Evolutionary conservation across 495 filamentous ascomycete species (phyloP).

Genomic region (Apodospora peruviana): DNA sequence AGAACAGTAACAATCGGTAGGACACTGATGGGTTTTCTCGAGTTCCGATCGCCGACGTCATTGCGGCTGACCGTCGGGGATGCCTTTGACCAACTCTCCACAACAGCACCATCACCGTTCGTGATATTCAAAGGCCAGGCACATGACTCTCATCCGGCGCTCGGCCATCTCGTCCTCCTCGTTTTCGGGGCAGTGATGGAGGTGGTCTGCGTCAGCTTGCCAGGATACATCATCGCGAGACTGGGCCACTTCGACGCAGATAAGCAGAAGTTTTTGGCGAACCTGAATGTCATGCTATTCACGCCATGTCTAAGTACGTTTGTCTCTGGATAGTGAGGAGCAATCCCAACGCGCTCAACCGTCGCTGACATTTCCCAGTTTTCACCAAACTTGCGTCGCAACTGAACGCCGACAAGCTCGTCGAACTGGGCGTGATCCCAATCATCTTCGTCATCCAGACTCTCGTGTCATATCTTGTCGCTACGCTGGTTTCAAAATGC

Average conservation of each 20-base stretch:
- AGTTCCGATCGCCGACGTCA: constrained; percentile 56
- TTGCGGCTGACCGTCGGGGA: constrained; percentile 45
- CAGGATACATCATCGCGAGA: constrained; percentile 88
- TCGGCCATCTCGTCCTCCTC: constrained; percentile 72
- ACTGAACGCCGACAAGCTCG: constrained; percentile 81
- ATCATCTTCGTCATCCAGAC: constrained; percentile 88
- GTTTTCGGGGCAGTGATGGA: constrained; percentile 96
- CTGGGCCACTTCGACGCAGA: constrained; percentile 90
- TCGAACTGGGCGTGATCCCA: constrained; percentile 87
- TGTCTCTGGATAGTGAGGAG: no score
- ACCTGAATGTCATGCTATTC: constrained; percentile 89
- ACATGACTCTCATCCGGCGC: constrained; percentile 51
- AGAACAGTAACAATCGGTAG: neutral
- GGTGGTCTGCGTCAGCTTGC: constrained; percentile 89
- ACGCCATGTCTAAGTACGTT: constrained; percentile 90
- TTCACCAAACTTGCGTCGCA: constrained; percentile 98
- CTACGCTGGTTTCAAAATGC: constrained; percentile 60
- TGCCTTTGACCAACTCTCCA: constrained; percentile 11
- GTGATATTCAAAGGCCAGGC: constrained; percentile 23
- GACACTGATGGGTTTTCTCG: constrained; percentile 29
- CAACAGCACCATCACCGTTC: constrained; percentile 20
- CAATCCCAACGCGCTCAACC: no score
- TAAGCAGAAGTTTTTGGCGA: constrained; percentile 91
- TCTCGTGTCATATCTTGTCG: constrained; percentile 71
- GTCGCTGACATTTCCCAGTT: constrained; percentile 59